These are phyloP conservation scores for Bauhinia variegata DNA, from an alignment of 306 rosid genomes.

Conservation along the genomic window DNA sequence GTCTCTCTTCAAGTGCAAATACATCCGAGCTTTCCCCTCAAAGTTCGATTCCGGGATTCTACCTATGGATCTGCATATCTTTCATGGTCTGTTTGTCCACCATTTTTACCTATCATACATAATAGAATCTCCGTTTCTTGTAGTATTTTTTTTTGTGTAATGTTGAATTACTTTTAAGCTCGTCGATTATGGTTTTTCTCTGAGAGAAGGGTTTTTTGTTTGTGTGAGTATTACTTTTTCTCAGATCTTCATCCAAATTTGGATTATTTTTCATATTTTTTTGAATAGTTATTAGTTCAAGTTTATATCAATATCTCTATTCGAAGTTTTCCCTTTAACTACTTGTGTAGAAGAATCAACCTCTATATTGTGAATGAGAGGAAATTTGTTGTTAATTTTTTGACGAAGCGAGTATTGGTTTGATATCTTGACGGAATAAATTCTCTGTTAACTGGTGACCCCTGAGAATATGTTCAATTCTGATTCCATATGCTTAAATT, in stretches of 20 bases:
- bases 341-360: neutral
- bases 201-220: neutral
- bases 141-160: neutral
- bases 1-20: neutral
- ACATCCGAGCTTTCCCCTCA: conserved; percentile 17
- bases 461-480: neutral
- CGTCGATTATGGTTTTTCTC: neutral
- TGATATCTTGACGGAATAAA: neutral
- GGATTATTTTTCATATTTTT: neutral
- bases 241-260: conserved; percentile 26
- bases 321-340: neutral
- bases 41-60: conserved; percentile 12
- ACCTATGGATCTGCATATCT: conserved; percentile 13
- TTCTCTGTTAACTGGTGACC: neutral
- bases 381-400: neutral
- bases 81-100: conserved; percentile 51
- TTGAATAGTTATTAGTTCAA: neutral
- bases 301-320: conserved; percentile 2
- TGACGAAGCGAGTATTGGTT: neutral
- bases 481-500: conserved; percentile 8
- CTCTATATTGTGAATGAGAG: conserved; percentile 2
- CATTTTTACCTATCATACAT: neutral
- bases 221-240: neutral
- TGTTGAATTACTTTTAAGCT: neutral
- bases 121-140: no score